Evolutionary conservation across 768 basidiomycete genomes (phyloP).

Genomic region (Asterophora parasitica): DNA sequence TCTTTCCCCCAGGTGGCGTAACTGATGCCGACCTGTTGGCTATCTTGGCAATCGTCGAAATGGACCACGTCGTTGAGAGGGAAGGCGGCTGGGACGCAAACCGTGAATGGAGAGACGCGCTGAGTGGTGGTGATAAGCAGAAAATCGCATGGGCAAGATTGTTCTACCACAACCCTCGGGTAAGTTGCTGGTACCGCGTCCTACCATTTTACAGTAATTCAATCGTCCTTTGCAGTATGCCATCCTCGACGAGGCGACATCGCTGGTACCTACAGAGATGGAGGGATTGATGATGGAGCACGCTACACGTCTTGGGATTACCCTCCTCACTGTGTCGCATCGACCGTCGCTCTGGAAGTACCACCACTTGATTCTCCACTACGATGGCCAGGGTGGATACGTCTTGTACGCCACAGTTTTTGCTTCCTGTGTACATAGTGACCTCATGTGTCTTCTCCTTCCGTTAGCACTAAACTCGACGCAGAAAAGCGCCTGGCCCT

Average conservation of each 20-base stretch:
- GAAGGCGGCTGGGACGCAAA: conserved; percentile 94
- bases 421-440: background rate
- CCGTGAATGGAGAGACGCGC: conserved; percentile 90
- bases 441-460: conserved; percentile 3
- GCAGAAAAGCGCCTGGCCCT: conserved; percentile 85
- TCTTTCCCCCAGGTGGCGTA: conserved; percentile 44
- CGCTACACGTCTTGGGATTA: conserved; percentile 83
- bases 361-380: conserved; percentile 83
- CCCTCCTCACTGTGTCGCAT: conserved; percentile 92
- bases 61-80: conserved; percentile 81
- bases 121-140: conserved; percentile 96
- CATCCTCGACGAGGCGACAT: conserved; percentile 94
- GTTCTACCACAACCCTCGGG: conserved; percentile 94
- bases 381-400: conserved; percentile 93
- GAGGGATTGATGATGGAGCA: conserved; percentile 95
- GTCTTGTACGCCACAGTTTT: conserved; percentile 64
- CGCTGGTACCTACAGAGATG: conserved; percentile 87
- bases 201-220: background rate
- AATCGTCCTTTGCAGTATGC: conserved; percentile 62
- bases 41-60: conserved; percentile 75
- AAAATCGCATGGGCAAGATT: conserved; percentile 95
- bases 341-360: conserved; percentile 93
- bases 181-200: conserved; percentile 24
- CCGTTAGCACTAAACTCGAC: conserved; percentile 74
- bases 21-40: conserved; percentile 70